Percentiles rank a stretch among this genome's conserved stretches.
These are phyloP conservation scores for Apiotrichum sp. DNA, from an alignment of 1,284 basidiomycete species.

Conservation along the genomic window DNA sequence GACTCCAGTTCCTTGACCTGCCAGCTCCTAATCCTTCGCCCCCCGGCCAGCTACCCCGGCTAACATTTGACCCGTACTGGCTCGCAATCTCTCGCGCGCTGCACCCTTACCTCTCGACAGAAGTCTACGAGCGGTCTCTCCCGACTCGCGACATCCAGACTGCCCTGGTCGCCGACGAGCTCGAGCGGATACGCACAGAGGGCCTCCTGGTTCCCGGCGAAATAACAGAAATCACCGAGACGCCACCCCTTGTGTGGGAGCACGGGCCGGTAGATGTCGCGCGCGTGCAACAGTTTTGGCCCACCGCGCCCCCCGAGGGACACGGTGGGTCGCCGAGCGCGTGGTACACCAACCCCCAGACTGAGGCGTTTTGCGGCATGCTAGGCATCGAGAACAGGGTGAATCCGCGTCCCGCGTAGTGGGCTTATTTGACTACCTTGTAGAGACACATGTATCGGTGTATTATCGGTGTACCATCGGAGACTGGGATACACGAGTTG, in stretches of 20 bases:
- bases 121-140: constrained; percentile 53
- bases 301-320: constrained; percentile 61
- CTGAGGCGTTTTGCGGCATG: constrained; percentile 74
- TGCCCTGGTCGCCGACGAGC: constrained; percentile 57
- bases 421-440: too few relatives aligned
- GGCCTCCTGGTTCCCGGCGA: constrained; percentile 31
- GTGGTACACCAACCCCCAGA: constrained; percentile 86
- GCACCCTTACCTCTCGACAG: constrained; percentile 65
- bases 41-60: constrained; percentile 38
- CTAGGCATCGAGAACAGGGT: constrained; percentile 74
- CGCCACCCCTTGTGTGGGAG: constrained; percentile 27
- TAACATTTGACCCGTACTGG: constrained; percentile 82
- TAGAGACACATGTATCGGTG: too few relatives aligned
- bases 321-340: constrained; percentile 48
- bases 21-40: constrained; percentile 33
- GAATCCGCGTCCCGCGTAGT: constrained; percentile 50
- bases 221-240: constrained; percentile 18
- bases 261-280: constrained; percentile 48
- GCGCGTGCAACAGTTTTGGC: constrained; percentile 64
- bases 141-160: constrained; percentile 58
- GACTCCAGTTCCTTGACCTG: constrained; percentile 63
- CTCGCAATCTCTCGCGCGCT: constrained; percentile 85
- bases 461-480: too few relatives aligned
- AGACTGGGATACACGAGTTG: too few relatives aligned
- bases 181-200: constrained; percentile 57